A percentile compares a stretch with the other conserved stretches of the same genome.
Conservation (phyloP, 495 filamentous ascomycete species). For the Echria macrotheca region DNA sequence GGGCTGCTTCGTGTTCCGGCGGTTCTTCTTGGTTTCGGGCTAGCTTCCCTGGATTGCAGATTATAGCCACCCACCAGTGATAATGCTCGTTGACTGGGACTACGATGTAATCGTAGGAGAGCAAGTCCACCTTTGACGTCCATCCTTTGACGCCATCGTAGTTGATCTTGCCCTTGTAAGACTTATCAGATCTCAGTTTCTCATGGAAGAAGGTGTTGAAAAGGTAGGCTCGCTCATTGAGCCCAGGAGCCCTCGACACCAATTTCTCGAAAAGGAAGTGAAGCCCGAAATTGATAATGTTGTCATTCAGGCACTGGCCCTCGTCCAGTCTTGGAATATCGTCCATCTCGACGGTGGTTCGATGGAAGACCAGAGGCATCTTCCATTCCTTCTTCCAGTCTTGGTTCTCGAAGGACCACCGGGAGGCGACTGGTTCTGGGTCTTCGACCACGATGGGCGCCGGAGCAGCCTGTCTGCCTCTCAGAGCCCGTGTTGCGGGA, state of each 20-base stretch:
- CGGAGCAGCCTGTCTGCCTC: neutral
- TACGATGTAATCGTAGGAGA: conserved; percentile 81
- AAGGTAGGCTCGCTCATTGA: conserved; percentile 67
- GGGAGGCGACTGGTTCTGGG: neutral
- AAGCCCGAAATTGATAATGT: conserved; percentile 81
- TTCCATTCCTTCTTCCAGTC: conserved; percentile 41
- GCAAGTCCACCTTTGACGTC: conserved; percentile 82
- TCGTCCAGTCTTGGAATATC: conserved; percentile 79
- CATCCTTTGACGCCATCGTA: conserved; percentile 80
- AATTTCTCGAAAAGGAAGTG: conserved; percentile 65
- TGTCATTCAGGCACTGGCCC: conserved; percentile 88
- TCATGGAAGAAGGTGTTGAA: conserved; percentile 91
- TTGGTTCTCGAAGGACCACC: conserved; percentile 40
- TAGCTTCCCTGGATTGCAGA: conserved; percentile 73
- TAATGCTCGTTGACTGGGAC: conserved; percentile 82
- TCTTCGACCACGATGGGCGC: neutral
- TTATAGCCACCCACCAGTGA: conserved; percentile 96
- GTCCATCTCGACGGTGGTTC: conserved; percentile 64
- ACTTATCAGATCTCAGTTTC: conserved; percentile 54
- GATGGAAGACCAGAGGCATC: conserved; percentile 65
- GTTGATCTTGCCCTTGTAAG: conserved; percentile 52
- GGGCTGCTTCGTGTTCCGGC: no score
- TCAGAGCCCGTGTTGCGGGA: neutral
- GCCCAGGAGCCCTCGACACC: conserved; percentile 47
- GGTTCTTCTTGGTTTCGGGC: conserved; percentile 23